Evolutionary conservation across 108 stramenopile species (phyloP).

Genomic region (Skeletonema tropicum): DNA sequence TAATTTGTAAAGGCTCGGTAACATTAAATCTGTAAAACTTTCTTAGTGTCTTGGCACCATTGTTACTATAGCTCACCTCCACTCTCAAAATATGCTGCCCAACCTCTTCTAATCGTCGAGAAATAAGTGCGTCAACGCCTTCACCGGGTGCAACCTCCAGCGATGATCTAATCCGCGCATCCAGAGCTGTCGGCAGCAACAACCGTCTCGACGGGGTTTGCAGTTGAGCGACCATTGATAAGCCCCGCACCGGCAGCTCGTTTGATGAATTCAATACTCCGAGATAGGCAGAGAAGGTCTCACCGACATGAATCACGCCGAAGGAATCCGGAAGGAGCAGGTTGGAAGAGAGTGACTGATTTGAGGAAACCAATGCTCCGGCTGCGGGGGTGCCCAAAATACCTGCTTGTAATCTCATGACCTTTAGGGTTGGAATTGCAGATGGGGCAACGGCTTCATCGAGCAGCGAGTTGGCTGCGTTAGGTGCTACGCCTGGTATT

Average conservation of each 20-base stretch:
- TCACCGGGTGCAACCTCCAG: slow-evolving; percentile 48
- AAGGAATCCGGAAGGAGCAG: slow-evolving; percentile 84
- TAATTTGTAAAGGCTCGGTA: slow-evolving; percentile 55
- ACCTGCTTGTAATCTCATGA: slow-evolving; percentile 85
- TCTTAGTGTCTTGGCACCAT: slow-evolving; percentile 72
- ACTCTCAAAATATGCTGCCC: slow-evolving; percentile 87
- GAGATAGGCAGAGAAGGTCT: slow-evolving; percentile 85
- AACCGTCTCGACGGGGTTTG: slow-evolving; percentile 82
- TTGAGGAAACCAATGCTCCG: slow-evolving; percentile 26
- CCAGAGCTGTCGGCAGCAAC: slow-evolving; percentile 59
- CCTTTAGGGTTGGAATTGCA: slow-evolving; percentile 81
- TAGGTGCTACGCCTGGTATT: not conserved
- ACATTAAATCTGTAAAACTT: slow-evolving; percentile 91
- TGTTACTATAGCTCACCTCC: slow-evolving; percentile 70
- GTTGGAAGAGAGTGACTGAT: slow-evolving; percentile 49
- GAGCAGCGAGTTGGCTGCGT: not conserved
- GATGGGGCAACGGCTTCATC: slow-evolving; percentile 32
- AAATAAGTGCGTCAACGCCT: slow-evolving; percentile 80
- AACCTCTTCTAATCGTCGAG: slow-evolving; percentile 74
- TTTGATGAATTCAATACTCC: slow-evolving; percentile 70
- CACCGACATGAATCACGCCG: slow-evolving; percentile 80
- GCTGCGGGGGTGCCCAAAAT: slow-evolving; percentile 55
- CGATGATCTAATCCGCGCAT: slow-evolving; percentile 25
- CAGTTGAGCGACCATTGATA: slow-evolving; percentile 74
- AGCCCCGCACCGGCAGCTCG: slow-evolving; percentile 50